Evolutionary conservation across 345 rosid species (phyloP), one percentile per base, ranked within the genome.

Genomic region (Atalantia buxifolia): DNA sequence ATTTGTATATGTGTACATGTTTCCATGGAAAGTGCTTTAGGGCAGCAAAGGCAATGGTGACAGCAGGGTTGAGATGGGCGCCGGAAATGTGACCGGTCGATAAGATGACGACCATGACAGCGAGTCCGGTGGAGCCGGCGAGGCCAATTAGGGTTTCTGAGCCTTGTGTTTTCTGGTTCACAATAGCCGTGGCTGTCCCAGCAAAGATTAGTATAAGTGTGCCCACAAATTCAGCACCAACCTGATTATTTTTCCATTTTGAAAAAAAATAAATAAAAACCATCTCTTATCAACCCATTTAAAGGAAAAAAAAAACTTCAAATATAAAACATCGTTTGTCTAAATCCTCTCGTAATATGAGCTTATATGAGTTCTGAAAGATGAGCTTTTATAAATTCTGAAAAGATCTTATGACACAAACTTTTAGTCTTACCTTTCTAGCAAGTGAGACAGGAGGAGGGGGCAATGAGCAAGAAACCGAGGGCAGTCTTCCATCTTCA

Each of bases 151-250:
- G 91, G n/a, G 93, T 90, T 72, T 88, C 97, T 1, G 90, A 76
- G 55, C 98, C 95, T 62, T 86, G 76, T 6, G 93, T 92, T 84
- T 92, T 92, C 69, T 93, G 88, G 87, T 94, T 94, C 74, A 94
- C 94, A n/a, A 89, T 93, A 7, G 98, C 89, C 4, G 97, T 84
- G 6, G 98, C 95, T 40, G 98, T 87, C 61, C 83, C 97, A 12
- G 95, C 90, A 71, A 94, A 94, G 2, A 94, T 88, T 14, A 94
- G 90, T 57, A 94, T 92, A 56, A 92, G 56, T 6, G 98, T 94
- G 48, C 98, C 98, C 25, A 92, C 81, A 76, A 94, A 94, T 81
- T 93, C 98, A n/a, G 94, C 97, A 79, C 97, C 97, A 87, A 94
- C 92, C 98, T 93, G 81, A 36, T 24, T 5, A 36, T 24, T 5